Percentiles rank a stretch among this genome's conserved stretches.
Evolutionary conservation across 2,329 filamentous ascomycete genomes (phyloP).

Genomic region (Aspergillus melleus): DNA sequence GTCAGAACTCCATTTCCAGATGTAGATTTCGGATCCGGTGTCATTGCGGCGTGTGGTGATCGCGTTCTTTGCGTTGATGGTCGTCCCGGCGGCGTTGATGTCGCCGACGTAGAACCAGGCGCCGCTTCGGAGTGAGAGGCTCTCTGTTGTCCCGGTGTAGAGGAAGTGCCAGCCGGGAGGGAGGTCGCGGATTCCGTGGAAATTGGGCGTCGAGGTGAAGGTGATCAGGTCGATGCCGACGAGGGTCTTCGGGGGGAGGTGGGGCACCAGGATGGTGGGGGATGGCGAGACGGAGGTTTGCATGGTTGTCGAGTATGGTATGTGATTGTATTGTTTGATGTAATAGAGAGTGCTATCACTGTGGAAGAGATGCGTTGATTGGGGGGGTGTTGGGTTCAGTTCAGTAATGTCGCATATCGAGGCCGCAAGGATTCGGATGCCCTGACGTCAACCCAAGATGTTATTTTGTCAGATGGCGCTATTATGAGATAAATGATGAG

Average conservation of each 20-base stretch:
- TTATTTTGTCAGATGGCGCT: not conserved
- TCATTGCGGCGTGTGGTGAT: slow-evolving; percentile 19
- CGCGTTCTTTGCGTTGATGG: slow-evolving; percentile 15
- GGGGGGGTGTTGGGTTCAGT: not conserved
- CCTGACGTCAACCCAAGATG: slow-evolving; percentile 7
- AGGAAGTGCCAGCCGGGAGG: slow-evolving; percentile 62
- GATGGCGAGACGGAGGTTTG: slow-evolving; percentile 27
- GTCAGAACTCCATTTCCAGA: slow-evolving; percentile 56
- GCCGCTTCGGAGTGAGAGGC: slow-evolving; percentile 61
- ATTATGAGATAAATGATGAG: not conserved
- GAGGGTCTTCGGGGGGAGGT: slow-evolving; percentile 48
- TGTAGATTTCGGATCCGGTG: slow-evolving; percentile 44
- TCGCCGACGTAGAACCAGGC: slow-evolving; percentile 59
- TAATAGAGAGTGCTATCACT: not conserved
- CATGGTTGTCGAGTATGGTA: not conserved
- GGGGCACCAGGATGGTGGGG: slow-evolving; percentile 45
- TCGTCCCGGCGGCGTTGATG: slow-evolving; percentile 21
- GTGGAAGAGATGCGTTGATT: not conserved
- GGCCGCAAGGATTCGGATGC: not conserved
- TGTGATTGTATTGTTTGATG: not conserved
- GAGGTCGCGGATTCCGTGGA: slow-evolving; percentile 61
- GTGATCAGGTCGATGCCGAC: slow-evolving; percentile 58
- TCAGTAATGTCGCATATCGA: not conserved
- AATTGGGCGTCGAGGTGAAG: slow-evolving; percentile 62
- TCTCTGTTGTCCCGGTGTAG: slow-evolving; percentile 59